phyloP scores from a whole-genome alignment of 192 early-diverging fungal genomes.

The Mortierella alpina region DNA sequence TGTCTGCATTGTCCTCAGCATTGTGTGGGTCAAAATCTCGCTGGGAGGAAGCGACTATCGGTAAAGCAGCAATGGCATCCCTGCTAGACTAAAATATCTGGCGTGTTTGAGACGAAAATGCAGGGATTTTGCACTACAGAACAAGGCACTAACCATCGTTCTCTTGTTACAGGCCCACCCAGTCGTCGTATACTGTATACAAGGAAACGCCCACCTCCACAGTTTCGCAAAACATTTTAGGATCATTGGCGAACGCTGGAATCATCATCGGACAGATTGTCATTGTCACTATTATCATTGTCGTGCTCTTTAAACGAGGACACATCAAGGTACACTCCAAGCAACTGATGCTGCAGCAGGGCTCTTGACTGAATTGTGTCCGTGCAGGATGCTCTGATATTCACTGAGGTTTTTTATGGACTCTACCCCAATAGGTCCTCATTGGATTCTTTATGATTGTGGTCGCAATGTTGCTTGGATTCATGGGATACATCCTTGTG shows the following conservation, averaged over 20 bases:
- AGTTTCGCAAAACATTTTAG: conserved; percentile 37
- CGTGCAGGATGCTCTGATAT: neutral
- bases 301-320: conserved; percentile 79
- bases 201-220: conserved; percentile 33
- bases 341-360: neutral
- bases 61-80: conserved; percentile 7
- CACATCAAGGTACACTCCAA: conserved; percentile 81
- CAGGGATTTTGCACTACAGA: neutral
- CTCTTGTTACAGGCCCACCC: conserved; percentile 22
- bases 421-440: conserved; percentile 58
- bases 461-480: conserved; percentile 75
- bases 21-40: conserved; percentile 88
- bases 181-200: conserved; percentile 44
- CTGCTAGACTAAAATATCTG: too few relatives aligned
- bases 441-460: conserved; percentile 81
- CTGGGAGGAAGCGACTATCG: conserved; percentile 65
- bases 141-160: neutral
- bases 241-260: conserved; percentile 67
- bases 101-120: too few relatives aligned
- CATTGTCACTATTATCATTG: conserved; percentile 81
- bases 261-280: conserved; percentile 84
- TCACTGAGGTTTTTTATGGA: neutral
- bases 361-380: neutral
- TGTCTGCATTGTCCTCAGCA: conserved; percentile 77
- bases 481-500: conserved; percentile 78